Conservation (phyloP, 1,284 basidiomycete genomes). For the Wolfiporia cocos region DNA sequence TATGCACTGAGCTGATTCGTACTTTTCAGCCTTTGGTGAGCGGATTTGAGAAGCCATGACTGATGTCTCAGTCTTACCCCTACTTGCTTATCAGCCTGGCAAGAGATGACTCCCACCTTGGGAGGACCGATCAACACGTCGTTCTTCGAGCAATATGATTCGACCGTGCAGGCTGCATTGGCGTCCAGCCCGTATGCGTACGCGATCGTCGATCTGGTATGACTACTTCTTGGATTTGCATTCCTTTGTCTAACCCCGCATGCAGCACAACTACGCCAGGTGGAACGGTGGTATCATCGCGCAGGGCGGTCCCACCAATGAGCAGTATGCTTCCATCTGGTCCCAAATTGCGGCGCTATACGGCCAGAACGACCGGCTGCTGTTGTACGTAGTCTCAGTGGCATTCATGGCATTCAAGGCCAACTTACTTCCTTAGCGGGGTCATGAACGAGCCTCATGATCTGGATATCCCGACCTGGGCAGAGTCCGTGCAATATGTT, state of each 20-base stretch:
- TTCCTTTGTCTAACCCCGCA: neutral
- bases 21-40: conserved; percentile 24
- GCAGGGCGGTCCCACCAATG: conserved; percentile 49
- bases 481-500: conserved; percentile 37
- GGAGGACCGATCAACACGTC: conserved; percentile 38
- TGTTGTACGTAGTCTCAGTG: conserved; percentile 28
- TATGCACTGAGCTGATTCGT: neutral
- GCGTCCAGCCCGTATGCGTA: conserved; percentile 33
- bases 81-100: conserved; percentile 35
- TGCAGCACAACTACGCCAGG: conserved; percentile 46
- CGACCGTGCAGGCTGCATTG: conserved; percentile 42
- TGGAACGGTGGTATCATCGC: conserved; percentile 45
- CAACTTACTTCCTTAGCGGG: conserved; percentile 19
- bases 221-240: conserved; percentile 1
- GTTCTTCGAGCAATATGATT: conserved; percentile 36
- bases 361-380: conserved; percentile 38
- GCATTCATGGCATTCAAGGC: neutral
- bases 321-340: conserved; percentile 47
- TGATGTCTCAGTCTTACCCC: no score
- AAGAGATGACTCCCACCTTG: conserved; percentile 44
- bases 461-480: conserved; percentile 37
- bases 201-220: conserved; percentile 44
- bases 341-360: conserved; percentile 47
- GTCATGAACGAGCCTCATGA: conserved; percentile 53
- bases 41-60: neutral